Conservation (phyloP, 2,329 filamentous ascomycete species). For the Daldinia sp. region DNA sequence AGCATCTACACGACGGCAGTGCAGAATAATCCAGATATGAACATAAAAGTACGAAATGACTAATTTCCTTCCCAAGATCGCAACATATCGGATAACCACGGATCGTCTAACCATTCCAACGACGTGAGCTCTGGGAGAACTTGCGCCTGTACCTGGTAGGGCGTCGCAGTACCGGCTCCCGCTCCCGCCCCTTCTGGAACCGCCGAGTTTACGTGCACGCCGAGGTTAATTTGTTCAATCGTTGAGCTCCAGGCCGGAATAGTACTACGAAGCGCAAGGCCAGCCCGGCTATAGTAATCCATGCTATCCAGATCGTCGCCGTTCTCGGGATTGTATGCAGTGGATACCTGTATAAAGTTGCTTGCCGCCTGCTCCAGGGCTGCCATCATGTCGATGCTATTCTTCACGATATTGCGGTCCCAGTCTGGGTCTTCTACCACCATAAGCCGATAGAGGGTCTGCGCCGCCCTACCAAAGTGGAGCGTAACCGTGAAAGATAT, state of each 20-base stretch:
- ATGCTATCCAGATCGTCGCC: slow-evolving; percentile 20
- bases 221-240: slow-evolving; percentile 33
- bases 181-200: neutral
- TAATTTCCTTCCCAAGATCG: slow-evolving; percentile 25
- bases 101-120: slow-evolving; percentile 42
- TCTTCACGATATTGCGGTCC: slow-evolving; percentile 37
- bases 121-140: slow-evolving; percentile 33
- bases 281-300: slow-evolving; percentile 38
- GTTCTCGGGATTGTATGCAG: slow-evolving; percentile 31
- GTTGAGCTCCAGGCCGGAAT: slow-evolving; percentile 37
- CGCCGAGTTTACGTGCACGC: neutral
- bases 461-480: slow-evolving; percentile 41
- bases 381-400: slow-evolving; percentile 37
- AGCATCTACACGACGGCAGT: neutral
- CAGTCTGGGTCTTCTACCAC: slow-evolving; percentile 42
- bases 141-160: slow-evolving; percentile 13
- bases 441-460: slow-evolving; percentile 44
- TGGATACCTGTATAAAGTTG: slow-evolving; percentile 34
- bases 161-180: neutral
- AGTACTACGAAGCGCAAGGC: slow-evolving; percentile 35
- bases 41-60: neutral
- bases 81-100: slow-evolving; percentile 40
- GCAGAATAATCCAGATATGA: neutral
- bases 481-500: slow-evolving; percentile 40
- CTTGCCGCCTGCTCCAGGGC: slow-evolving; percentile 33